Conservation (phyloP, 2,329 filamentous ascomycete genomes). For the Aspergillus udagawae region DNA sequence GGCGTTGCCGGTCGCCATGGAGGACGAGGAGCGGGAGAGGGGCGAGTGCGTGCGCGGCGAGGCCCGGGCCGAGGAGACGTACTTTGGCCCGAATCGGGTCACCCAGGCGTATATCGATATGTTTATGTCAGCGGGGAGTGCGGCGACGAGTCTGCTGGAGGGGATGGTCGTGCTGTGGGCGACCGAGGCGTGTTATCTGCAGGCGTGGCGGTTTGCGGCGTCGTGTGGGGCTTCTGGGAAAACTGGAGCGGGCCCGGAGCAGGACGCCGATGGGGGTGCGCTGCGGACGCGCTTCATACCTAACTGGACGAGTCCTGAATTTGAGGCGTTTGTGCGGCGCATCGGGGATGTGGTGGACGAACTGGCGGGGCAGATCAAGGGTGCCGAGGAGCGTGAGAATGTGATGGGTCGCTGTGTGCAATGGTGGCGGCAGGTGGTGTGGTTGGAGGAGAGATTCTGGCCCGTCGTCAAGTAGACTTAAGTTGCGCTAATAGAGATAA, state of each 20-base stretch:
- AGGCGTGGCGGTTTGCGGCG: conserved; percentile 51
- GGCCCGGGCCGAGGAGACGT: conserved; percentile 1
- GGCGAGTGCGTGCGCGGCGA: conserved; percentile 15
- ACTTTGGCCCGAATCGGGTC: conserved; percentile 36
- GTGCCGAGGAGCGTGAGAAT: conserved; percentile 33
- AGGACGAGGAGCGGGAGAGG: conserved; percentile 17
- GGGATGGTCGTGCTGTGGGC: conserved; percentile 71
- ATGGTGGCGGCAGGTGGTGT: conserved; percentile 49
- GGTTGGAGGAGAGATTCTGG: conserved; percentile 59
- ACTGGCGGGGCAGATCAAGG: conserved; percentile 43
- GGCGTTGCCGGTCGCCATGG: conserved; percentile 26
- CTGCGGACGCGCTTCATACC: conserved; percentile 62
- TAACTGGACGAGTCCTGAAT: conserved; percentile 64
- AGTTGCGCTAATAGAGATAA: neutral
- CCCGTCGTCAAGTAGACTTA: conserved; percentile 34
- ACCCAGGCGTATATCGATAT: conserved; percentile 56
- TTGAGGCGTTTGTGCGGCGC: conserved; percentile 55
- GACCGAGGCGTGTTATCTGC: conserved; percentile 64
- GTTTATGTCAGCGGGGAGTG: conserved; percentile 54
- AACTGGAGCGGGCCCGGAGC: conserved; percentile 8
- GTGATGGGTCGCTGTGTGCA: conserved; percentile 43
- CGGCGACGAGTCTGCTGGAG: conserved; percentile 56
- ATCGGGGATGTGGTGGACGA: conserved; percentile 55
- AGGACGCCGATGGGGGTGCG: conserved; percentile 62
- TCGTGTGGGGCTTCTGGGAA: conserved; percentile 28